Evolutionary conservation across 2,329 filamentous ascomycete genomes (phyloP).

Genomic region (Aspergillus sp.): DNA sequence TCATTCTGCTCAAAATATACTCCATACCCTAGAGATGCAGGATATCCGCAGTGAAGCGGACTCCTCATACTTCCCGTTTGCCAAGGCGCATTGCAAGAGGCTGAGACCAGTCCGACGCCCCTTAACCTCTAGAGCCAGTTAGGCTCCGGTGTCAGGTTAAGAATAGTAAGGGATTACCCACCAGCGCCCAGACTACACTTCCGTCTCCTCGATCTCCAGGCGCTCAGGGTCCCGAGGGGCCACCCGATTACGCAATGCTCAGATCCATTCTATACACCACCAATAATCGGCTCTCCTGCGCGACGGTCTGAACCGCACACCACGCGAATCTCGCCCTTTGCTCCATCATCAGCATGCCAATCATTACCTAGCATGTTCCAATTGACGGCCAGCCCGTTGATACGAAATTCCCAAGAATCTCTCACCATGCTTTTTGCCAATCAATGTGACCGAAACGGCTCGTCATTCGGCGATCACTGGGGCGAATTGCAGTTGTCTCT

Average conservation of each 20-base stretch:
- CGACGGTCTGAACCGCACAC: constrained; percentile 6
- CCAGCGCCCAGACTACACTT: constrained; percentile 8
- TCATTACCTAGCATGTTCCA: constrained; percentile 8
- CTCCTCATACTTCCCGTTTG: background rate
- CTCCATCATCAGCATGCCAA: constrained; percentile 13
- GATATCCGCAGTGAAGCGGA: no score
- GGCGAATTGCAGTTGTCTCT: constrained; percentile 5
- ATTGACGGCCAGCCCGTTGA: constrained; percentile 8
- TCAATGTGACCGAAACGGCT: constrained; percentile 5
- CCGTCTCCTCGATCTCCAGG: constrained; percentile 5
- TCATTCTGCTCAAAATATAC: no score
- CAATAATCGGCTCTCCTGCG: constrained; percentile 4
- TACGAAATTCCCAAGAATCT: constrained; percentile 9
- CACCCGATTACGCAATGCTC: constrained; percentile 23
- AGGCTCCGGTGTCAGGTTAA: constrained; percentile 11
- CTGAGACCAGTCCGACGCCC: constrained; percentile 3
- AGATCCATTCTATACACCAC: constrained; percentile 11
- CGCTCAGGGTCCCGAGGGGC: constrained; percentile 14
- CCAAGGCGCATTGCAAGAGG: constrained; percentile 14
- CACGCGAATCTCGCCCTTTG: constrained; percentile 7
- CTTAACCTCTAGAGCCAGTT: background rate
- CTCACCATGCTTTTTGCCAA: constrained; percentile 8
- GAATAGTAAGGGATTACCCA: constrained; percentile 16
- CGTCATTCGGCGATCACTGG: constrained; percentile 16
- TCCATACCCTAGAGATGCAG: no score